Evolutionary conservation across 1,139 yeast species (phyloP), one percentile per base, ranked within the genome.

Genomic region (Saccharomyces hybrid): DNA sequence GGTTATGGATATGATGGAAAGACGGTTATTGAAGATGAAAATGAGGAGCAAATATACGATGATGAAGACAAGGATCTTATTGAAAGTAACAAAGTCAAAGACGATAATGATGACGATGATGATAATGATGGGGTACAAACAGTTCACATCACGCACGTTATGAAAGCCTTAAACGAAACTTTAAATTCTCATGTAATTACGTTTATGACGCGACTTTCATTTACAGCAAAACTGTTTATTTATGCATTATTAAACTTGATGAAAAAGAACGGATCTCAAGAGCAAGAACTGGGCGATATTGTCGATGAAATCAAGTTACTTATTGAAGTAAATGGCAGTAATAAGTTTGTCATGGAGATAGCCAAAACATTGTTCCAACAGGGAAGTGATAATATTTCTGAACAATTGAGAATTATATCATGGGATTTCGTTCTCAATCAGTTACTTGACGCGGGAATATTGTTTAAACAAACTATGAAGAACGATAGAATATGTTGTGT

Each of bases 91-190:
- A 70, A 67, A 2, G 26, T 47, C 7, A 53, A 23, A 23, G 25
- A 55, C 20, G 56, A 52, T 13, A 52, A 38, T 2, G 55, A 59
- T 41, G 63, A 59, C 3, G 68, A 62, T 11, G 60, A 59, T 3
- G 66, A 60, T 3, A 72, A 70, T 4, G 74, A 73, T 14, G 78
- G 76, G 30, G 67, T 73, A 1, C 82, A 78, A 60, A 73, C 77
- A 3, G 93, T 90, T 5, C 80, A 81, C 41, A 85, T 88, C 32
- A 75, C 75, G 13, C 95, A 87, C 68, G 82, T 90, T 34, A 81
- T 84, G 64, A 80, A 77, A 60, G 98, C 98, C 0, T 83, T 89
- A 42, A 79, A 81, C 59, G 97, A 89, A 69, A 81, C 95, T 1
- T 82, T 90, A 9, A 81, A 80, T 57, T 83, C 96, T 0, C 95